A percentile compares a stretch with the other conserved stretches of the same genome.
phyloP scores from a whole-genome alignment of 371 early-diverging fungal species.

The Mortierella sp. region DNA sequence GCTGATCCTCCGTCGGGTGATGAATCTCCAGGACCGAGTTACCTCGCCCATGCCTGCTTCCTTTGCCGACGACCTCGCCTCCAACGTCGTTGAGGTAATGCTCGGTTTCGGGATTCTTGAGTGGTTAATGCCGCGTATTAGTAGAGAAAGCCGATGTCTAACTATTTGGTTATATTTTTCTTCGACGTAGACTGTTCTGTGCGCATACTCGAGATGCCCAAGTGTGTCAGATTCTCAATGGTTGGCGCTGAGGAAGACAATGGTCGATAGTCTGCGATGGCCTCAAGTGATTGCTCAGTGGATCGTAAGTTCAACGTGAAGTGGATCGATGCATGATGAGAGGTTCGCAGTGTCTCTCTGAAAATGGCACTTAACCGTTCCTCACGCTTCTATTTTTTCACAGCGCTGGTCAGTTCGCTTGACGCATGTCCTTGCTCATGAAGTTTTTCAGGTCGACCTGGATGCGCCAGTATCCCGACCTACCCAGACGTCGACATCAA shows the following conservation, averaged over 20 bases:
- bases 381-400: background rate
- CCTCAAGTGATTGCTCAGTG: constrained; percentile 70
- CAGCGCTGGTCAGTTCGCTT: constrained; percentile 43
- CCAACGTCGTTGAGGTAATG: constrained; percentile 68
- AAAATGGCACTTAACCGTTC: background rate
- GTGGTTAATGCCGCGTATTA: background rate
- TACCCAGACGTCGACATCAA: constrained; percentile 10
- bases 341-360: background rate
- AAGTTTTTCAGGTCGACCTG: constrained; percentile 49
- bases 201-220: constrained; percentile 70
- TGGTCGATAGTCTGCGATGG: constrained; percentile 64
- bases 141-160: too few species aligned
- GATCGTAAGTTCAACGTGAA: constrained; percentile 60
- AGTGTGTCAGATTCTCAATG: constrained; percentile 63
- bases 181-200: constrained; percentile 63
- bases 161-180: background rate
- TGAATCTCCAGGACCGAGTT: constrained; percentile 65
- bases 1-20: constrained; percentile 68
- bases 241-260: constrained; percentile 62
- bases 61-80: constrained; percentile 68
- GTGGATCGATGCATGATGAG: background rate
- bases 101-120: background rate
- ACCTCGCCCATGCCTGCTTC: constrained; percentile 61
- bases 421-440: constrained; percentile 36
- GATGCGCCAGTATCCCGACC: constrained; percentile 26